Percentiles rank a stretch among this genome's conserved stretches.
Evolutionary conservation across 371 early-diverging fungal genomes (phyloP).

Genomic region (Nematocida homosporus): DNA sequence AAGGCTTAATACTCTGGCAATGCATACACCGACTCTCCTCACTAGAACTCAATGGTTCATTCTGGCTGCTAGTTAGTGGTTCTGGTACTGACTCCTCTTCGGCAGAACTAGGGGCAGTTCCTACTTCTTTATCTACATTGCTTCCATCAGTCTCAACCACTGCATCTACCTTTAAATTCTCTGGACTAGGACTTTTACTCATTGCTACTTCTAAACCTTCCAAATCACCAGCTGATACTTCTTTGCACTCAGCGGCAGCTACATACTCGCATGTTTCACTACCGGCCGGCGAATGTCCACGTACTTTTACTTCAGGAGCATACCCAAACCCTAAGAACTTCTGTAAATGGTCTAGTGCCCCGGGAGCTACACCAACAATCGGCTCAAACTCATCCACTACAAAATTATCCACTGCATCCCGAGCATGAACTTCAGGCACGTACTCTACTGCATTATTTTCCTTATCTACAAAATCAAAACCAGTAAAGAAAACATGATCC

Average conservation of each 20-base stretch:
- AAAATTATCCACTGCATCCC: slow-evolving; percentile 76
- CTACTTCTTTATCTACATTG: too few relatives aligned
- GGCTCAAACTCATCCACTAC: slow-evolving; percentile 57
- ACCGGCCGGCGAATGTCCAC: background rate
- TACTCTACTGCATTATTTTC: slow-evolving; percentile 72
- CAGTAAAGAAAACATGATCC: slow-evolving; percentile 78
- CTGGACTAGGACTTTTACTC: too few relatives aligned
- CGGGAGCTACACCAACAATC: slow-evolving; percentile 68
- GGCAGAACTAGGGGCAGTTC: too few relatives aligned
- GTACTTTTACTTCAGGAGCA: slow-evolving; percentile 57
- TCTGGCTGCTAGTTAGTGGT: too few relatives aligned
- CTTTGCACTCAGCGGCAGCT: background rate
- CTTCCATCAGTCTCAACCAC: too few relatives aligned
- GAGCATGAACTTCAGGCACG: slow-evolving; percentile 73
- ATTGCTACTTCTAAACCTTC: too few relatives aligned
- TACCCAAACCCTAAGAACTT: slow-evolving; percentile 67
- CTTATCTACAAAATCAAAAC: slow-evolving; percentile 73
- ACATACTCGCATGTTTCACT: background rate
- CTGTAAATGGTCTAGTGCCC: slow-evolving; percentile 31
- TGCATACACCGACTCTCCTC: background rate
- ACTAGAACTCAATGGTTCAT: background rate
- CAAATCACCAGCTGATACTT: too few relatives aligned
- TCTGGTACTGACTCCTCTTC: too few relatives aligned
- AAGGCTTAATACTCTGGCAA: too few relatives aligned
- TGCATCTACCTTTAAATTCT: too few relatives aligned